phyloP scores from a whole-genome alignment of 2,329 filamentous ascomycete species.

The Paraphaeosphaeria sporulosa region DNA sequence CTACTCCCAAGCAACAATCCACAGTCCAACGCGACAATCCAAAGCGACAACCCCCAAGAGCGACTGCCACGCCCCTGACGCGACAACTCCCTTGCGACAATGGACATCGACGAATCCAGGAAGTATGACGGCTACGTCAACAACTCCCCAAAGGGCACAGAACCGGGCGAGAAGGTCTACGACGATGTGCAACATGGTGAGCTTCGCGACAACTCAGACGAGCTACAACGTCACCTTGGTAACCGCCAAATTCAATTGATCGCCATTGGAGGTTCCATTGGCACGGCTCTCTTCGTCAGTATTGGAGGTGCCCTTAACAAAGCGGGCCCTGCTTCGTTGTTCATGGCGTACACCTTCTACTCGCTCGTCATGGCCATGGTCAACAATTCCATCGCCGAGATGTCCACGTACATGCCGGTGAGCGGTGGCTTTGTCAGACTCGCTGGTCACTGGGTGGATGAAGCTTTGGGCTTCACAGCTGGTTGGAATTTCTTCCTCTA shows the following conservation, averaged over 20 bases:
- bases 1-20: slow-evolving; percentile 17
- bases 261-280: slow-evolving; percentile 52
- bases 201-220: slow-evolving; percentile 44
- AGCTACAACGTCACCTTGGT: slow-evolving; percentile 49
- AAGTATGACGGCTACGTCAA: slow-evolving; percentile 43
- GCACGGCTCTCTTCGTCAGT: slow-evolving; percentile 64
- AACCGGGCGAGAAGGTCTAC: slow-evolving; percentile 16
- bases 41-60: slow-evolving; percentile 21
- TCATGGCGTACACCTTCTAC: slow-evolving; percentile 68
- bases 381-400: slow-evolving; percentile 72
- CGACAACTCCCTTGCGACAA: slow-evolving; percentile 35
- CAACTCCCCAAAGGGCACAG: slow-evolving; percentile 23
- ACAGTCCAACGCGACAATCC: slow-evolving; percentile 12
- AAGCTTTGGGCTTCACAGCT: slow-evolving; percentile 67
- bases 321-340: slow-evolving; percentile 61
- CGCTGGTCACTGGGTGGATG: slow-evolving; percentile 71
- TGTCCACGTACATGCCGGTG: slow-evolving; percentile 69
- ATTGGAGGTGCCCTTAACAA: slow-evolving; percentile 65
- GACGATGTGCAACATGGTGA: slow-evolving; percentile 41
- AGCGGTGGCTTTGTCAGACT: slow-evolving; percentile 70
- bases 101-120: slow-evolving; percentile 36
- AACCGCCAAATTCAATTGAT: slow-evolving; percentile 53
- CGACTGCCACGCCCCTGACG: slow-evolving; percentile 10
- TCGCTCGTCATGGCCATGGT: slow-evolving; percentile 64
- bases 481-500: slow-evolving; percentile 63